Base-by-base conservation (phyloP, 2,329 filamentous ascomycete genomes). In the Xylariaceae sp. region DNA sequence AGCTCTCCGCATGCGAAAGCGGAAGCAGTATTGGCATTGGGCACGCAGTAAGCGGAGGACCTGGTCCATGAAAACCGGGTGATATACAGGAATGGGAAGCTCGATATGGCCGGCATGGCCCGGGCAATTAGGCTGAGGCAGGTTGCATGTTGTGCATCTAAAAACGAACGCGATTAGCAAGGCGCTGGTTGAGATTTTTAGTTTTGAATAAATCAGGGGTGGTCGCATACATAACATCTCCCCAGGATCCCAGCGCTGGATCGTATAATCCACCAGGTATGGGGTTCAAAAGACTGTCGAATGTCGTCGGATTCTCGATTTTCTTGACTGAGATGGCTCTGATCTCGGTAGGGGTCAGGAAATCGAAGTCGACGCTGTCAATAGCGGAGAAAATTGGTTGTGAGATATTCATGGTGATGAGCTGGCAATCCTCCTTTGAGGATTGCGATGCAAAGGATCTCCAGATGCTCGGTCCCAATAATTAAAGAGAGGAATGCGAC, bases 91-190 rank as follows among this genome's bases (percentile, higher is more conserved):
- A 12, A 92, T 87, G 13, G 94, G 92, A 12, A 99, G 84, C 65
- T 96, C 90, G 70, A 99, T 95, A 68, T 99, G 94, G 49, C 94
- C 95, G 55, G 88, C 83, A 75, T 99, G 95, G 53, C 95, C 95
- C 6, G 92, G 90, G 70, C 95, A 99, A 64, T 83, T 83, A 67
- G 85, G 81, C 57, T 85, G 86, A 66, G 86, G 88, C 61, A 95
- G 80, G 63, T 92, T 89, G 74, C 94, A 99, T 70, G 94, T 99
- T 64, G 90, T 81, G 75, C 94, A 99, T 68, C 90, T 95, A 49
- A 30, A 16, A 15, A 30, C 13, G 22, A 18, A 34, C 16, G 47
- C 19, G 32, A 43, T 57, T 30, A 58, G 48, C 47, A 50, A 18
- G 10, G 18, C 5, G 26, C 12, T 29, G 13, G 21, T 2, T 21